These are phyloP conservation scores for Pythium guiyangense DNA, from an alignment of 352 stramenopile species.

Conservation along the genomic window DNA sequence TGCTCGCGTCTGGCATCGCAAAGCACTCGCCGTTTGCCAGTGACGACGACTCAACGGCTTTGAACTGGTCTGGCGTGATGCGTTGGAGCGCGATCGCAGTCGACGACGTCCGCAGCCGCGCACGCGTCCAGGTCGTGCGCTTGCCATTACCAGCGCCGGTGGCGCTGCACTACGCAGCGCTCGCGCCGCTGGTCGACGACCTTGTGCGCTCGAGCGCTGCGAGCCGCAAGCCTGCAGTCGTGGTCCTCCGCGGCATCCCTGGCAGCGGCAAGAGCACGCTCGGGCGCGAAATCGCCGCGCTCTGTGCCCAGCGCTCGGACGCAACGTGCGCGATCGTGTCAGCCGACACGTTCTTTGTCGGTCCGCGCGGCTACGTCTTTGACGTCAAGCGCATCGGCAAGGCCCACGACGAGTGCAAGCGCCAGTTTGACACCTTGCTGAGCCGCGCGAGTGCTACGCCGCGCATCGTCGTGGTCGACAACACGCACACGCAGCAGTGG, in stretches of 20 bases:
- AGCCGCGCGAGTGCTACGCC: background rate
- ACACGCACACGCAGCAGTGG: slow-evolving; percentile 66
- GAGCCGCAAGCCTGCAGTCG: slow-evolving; percentile 24
- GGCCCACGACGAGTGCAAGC: slow-evolving; percentile 47
- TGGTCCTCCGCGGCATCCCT: slow-evolving; percentile 67
- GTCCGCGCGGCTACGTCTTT: slow-evolving; percentile 54
- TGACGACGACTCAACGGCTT: background rate
- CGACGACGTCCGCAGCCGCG: background rate
- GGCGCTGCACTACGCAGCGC: slow-evolving; percentile 23
- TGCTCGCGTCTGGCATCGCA: slow-evolving; percentile 10
- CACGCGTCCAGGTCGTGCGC: slow-evolving; percentile 18
- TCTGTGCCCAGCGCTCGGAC: slow-evolving; percentile 22
- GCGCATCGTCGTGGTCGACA: slow-evolving; percentile 61
- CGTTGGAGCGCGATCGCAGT: slow-evolving; percentile 10
- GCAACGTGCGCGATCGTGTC: slow-evolving; percentile 47
- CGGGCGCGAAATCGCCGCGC: slow-evolving; percentile 27
- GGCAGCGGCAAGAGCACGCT: slow-evolving; percentile 72
- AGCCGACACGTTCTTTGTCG: slow-evolving; percentile 65
- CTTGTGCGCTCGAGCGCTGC: slow-evolving; percentile 25
- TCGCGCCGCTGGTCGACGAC: slow-evolving; percentile 29
- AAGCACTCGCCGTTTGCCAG: background rate
- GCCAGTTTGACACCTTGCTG: slow-evolving; percentile 33
- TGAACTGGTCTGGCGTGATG: slow-evolving; percentile 11
- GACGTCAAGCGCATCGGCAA: slow-evolving; percentile 39
- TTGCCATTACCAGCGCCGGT: slow-evolving; percentile 10